Conservation (phyloP, 805 yeast species). For the Saturnispora kantuleensis region DNA sequence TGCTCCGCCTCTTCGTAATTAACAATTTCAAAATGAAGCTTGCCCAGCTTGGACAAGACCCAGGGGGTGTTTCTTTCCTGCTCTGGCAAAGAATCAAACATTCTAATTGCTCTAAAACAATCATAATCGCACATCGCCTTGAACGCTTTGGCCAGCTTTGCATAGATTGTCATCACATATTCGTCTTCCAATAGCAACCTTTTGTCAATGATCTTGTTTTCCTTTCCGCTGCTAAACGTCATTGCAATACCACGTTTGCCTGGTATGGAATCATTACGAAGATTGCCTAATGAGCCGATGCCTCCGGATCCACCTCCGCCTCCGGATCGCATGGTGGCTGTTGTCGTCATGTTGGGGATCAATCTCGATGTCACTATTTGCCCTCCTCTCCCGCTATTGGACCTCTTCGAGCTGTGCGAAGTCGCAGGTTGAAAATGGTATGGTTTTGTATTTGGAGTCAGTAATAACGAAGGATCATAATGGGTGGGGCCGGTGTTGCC, state of each 20-base stretch:
- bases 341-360: background rate
- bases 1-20: constrained; percentile 69
- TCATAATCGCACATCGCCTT: constrained; percentile 58
- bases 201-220: background rate
- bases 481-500: background rate
- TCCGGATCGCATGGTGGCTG: background rate
- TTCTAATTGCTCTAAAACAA: constrained; percentile 68
- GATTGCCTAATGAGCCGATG: too few relatives aligned
- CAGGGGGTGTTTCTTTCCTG: constrained; percentile 66
- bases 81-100: constrained; percentile 54
- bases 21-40: constrained; percentile 77
- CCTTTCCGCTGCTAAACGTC: constrained; percentile 2
- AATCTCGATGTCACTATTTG: background rate
- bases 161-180: constrained; percentile 35
- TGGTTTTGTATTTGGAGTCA: constrained; percentile 4
- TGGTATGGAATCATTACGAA: background rate
- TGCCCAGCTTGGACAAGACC: constrained; percentile 72
- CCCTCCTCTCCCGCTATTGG: background rate
- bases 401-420: background rate
- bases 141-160: constrained; percentile 49
- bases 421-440: background rate
- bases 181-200: background rate
- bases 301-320: background rate
- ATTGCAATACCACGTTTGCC: constrained; percentile 10
- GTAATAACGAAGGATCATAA: constrained; percentile 2